These are phyloP conservation scores for Grosmannia huntii DNA, from an alignment of 2,329 filamentous ascomycete genomes.

Conservation along the genomic window DNA sequence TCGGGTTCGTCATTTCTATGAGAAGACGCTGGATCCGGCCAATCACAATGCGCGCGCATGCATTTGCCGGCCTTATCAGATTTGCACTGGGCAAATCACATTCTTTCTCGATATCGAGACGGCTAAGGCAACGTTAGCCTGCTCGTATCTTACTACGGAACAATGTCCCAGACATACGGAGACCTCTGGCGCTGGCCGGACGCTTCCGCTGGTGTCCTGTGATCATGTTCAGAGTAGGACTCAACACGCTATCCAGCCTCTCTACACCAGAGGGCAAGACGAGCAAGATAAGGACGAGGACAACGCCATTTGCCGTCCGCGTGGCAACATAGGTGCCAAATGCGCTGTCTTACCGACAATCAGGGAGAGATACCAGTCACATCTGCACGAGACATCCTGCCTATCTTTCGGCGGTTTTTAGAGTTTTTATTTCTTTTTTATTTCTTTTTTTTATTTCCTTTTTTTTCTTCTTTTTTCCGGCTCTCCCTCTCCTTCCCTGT, in stretches of 20 bases:
- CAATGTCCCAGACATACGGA: not conserved
- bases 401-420: not conserved
- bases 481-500: not conserved
- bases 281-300: not conserved
- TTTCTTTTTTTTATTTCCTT: too few species aligned
- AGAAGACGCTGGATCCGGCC: not conserved
- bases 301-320: not conserved
- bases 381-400: not conserved
- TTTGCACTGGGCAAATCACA: constrained; percentile 3
- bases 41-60: constrained; percentile 10
- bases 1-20: constrained; percentile 7
- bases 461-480: not conserved
- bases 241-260: not conserved
- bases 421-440: not conserved
- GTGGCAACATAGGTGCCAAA: not conserved
- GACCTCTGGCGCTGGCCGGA: not conserved
- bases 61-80: constrained; percentile 10
- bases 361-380: not conserved
- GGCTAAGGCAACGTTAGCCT: not conserved
- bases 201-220: not conserved
- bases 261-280: not conserved
- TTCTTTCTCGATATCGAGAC: not conserved
- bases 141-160: not conserved
- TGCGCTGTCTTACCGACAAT: not conserved
- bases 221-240: not conserved